Evolutionary conservation across 2,329 filamentous ascomycete species (phyloP), one percentile per base, ranked within the genome.

Genomic region (Clonostachys rosea): DNA sequence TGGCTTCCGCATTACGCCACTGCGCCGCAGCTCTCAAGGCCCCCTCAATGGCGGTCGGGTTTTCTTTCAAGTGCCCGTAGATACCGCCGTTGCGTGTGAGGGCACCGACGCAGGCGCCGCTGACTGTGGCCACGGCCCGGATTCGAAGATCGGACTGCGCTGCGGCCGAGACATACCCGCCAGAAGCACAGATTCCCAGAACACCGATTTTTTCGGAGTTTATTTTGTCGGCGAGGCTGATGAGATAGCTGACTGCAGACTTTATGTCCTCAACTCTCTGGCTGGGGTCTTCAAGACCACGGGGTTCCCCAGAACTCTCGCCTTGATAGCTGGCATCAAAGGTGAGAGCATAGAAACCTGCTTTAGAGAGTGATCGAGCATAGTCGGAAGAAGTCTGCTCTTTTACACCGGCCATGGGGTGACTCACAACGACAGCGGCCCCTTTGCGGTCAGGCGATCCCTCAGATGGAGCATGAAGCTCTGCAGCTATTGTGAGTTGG

Each of bases 311-410:
- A 8, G 48, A 57, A 30, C 53, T 59, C 46, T 62, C 62, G 20
- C 69, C 67, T 47, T 70, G 66, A 44, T 67, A 66, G 4, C 59
- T 59, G 6, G 67, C 60, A 46, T 72, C 68, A 48, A 56, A 70
- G n/a, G 59, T 52, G 7, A 71, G 53, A 7, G 51, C 44, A 40
- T 54, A 49, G 51, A 69, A 69, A 9, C 68, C 66, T 2, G 50
- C 48, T 18, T 61, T 46, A 16, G 62, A 44, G 6, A 70, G 56
- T 1, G 48, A 17, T 4, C 52, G 49, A 13, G 66, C 65, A 43
- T 71, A 64, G 36, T 58, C 45, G 6, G 54, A 57, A 3, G 65
- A 39, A 1, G 66, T 59, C 51, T 71, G 67, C 50, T 71, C 68
- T 48, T 72, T 71, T 37, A 70, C 53, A 12, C 50, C 56, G 41